Conservation (phyloP, 179 eudicot genomes). For the Silene noctiflora region DNA sequence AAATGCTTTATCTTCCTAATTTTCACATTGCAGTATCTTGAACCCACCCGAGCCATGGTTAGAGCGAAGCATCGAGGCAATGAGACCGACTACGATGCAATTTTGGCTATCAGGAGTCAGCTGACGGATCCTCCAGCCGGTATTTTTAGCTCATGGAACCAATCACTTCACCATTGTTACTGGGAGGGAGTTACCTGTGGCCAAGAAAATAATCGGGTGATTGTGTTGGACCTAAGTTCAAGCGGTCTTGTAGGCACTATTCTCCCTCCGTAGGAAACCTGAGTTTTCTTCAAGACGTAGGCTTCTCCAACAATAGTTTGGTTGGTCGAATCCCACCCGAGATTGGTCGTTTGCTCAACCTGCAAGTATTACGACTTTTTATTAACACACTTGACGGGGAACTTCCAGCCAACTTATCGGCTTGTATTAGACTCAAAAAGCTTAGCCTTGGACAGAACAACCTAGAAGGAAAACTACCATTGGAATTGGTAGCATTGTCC, state of each 20-base stretch:
- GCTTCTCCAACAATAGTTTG: constrained; percentile 11
- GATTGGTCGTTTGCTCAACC: constrained; percentile 20
- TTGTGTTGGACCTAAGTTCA: not conserved
- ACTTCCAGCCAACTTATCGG: constrained; percentile 27
- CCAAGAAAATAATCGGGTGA: not conserved
- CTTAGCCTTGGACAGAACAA: constrained; percentile 3
- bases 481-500: constrained; percentile 18
- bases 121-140: not conserved
- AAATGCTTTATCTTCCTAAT: not conserved
- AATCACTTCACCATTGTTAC: constrained; percentile 17
- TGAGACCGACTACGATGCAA: constrained; percentile 15
- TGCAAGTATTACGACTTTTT: not conserved
- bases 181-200: constrained; percentile 25
- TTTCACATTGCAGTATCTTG: not conserved
- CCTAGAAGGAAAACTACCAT: constrained; percentile 24
- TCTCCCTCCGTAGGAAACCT: constrained; percentile 3
- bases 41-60: not conserved
- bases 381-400: constrained; percentile 13
- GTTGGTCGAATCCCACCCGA: constrained; percentile 23
- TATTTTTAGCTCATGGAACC: constrained; percentile 23
- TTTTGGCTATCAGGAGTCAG: constrained; percentile 11
- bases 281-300: constrained; percentile 6
- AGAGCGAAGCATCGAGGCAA: not conserved
- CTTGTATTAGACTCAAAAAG: not conserved
- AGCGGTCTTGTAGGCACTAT: not conserved